Percentiles rank a stretch among this genome's conserved stretches.
Conservation (phyloP, 2,329 filamentous ascomycete species). For the Westerdykella ornata region DNA sequence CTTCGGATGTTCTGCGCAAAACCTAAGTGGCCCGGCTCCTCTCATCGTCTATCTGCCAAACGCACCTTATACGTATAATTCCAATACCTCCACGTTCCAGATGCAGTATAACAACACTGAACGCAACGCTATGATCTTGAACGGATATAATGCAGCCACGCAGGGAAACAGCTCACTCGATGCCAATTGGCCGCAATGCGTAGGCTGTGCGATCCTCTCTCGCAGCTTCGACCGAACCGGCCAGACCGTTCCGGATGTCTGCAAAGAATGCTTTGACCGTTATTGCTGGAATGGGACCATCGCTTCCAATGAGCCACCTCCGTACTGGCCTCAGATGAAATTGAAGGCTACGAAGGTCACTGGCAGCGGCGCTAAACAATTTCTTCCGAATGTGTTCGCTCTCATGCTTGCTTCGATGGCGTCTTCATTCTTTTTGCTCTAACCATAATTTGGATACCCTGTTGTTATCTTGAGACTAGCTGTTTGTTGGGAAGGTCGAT, state of each 20-base stretch:
- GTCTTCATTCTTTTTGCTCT: conserved; percentile 6
- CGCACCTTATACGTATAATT: conserved; percentile 66
- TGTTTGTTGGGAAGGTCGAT: no score
- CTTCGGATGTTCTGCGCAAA: conserved; percentile 67
- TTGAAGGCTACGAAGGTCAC: conserved; percentile 13
- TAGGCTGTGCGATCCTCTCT: conserved; percentile 78
- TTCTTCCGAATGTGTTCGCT: conserved; percentile 7
- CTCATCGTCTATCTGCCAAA: conserved; percentile 86
- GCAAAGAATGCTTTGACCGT: conserved; percentile 64
- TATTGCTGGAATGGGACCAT: conserved; percentile 93
- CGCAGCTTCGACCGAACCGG: conserved; percentile 67
- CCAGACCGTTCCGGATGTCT: conserved; percentile 62
- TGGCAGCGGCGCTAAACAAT: conserved; percentile 19
- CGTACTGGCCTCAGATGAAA: conserved; percentile 24
- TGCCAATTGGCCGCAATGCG: conserved; percentile 69
- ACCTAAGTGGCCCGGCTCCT: conserved; percentile 55
- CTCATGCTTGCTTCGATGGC: conserved; percentile 4
- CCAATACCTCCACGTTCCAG: conserved; percentile 75
- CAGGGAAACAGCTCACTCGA: conserved; percentile 74
- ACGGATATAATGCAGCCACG: conserved; percentile 79
- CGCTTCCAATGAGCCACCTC: conserved; percentile 31
- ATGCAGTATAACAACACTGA: conserved; percentile 56
- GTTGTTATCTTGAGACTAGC: no score
- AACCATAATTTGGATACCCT: conserved; percentile 1
- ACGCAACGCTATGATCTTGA: conserved; percentile 75